Percentiles rank a stretch among this genome's conserved stretches.
Conservation (phyloP, 192 early-diverging fungal species). For the Coemansia sp. region DNA sequence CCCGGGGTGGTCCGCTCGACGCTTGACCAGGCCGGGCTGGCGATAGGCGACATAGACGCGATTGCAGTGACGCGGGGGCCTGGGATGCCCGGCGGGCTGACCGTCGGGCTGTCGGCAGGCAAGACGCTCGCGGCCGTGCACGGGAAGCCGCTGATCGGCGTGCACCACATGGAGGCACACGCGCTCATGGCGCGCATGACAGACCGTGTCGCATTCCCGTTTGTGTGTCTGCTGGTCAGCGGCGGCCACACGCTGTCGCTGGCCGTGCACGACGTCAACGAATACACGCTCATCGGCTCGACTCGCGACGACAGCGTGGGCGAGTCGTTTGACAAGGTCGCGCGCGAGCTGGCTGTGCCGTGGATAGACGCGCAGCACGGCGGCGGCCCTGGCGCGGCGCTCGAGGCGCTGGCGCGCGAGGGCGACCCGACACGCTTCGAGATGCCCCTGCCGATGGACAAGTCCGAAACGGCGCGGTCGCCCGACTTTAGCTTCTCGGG, state of each 20-base stretch:
- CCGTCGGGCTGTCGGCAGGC: constrained; percentile 68
- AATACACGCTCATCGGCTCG: constrained; percentile 62
- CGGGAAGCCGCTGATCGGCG: constrained; percentile 68
- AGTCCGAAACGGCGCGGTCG: constrained; percentile 44
- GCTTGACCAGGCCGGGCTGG: constrained; percentile 55
- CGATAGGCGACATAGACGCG: constrained; percentile 59
- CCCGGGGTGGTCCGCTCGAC: constrained; percentile 62
- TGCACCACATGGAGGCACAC: constrained; percentile 86
- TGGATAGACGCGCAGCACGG: constrained; percentile 66
- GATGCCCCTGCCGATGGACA: constrained; percentile 63
- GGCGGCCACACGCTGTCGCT: constrained; percentile 75
- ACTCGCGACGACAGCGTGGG: constrained; percentile 76
- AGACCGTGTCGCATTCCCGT: constrained; percentile 57
- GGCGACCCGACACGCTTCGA: constrained; percentile 54
- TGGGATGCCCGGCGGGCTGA: constrained; percentile 65
- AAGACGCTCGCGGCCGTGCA: constrained; percentile 69
- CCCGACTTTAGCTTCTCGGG: constrained; percentile 76
- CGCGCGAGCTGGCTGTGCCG: constrained; percentile 61
- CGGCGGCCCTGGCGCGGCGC: constrained; percentile 65
- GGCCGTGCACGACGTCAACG: constrained; percentile 55
- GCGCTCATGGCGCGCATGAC: constrained; percentile 70
- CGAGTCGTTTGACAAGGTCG: constrained; percentile 77
- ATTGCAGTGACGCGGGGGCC: constrained; percentile 78
- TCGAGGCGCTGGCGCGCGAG: constrained; percentile 58
- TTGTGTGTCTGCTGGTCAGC: constrained; percentile 68